Evolutionary conservation across 345 rosid genomes (phyloP), one percentile per base, ranked within the genome.

Genomic region (Ceriops zippeliana): DNA sequence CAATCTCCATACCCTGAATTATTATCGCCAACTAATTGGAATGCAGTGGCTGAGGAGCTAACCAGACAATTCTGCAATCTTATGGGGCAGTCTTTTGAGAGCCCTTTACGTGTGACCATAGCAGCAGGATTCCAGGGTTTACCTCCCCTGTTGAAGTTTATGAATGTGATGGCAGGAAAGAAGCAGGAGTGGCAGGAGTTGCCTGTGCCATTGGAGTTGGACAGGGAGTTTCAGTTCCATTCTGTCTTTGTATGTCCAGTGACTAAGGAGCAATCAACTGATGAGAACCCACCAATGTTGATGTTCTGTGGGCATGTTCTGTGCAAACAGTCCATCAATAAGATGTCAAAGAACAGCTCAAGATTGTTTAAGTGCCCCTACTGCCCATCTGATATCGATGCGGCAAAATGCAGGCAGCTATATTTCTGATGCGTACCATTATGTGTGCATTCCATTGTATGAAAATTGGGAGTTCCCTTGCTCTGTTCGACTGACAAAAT

Each of bases 241-340:
- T 85, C 92, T 1, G 69, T 86, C 58, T 87, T 87, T 42, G 89
- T 90, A 2, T 90, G 96, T 69, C 91, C 96, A 0, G 86, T 90
- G 5, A 84, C 84, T 13, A 90, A 85, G 82, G 93, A 90, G 62
- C 83, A 85, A 77, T 81, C 91, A 4, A 82, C 80, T 0, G 83
- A 82, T 4, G 89, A 82, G 1, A 90, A 90, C 70, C 96, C 91
- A 0, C 90, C 91, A 1, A 86, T 89, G 88, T 62, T 90, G 87
- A 78, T 90, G 86, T 22, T 86, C 5, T 87, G 96, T 21, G 83
- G 86, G 19, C 96, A 90, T 51, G 96, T 87, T 32, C 83, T 87
- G 35, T 82, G 89, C 83, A 82, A 78, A 78, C 78, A 86, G 62
- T 82, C 96, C 4, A 73, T 87, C 63, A 76, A 65, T 46, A 86